These are phyloP conservation scores for Nemania sp. DNA, from an alignment of 2,329 filamentous ascomycete species.

Conservation along the genomic window DNA sequence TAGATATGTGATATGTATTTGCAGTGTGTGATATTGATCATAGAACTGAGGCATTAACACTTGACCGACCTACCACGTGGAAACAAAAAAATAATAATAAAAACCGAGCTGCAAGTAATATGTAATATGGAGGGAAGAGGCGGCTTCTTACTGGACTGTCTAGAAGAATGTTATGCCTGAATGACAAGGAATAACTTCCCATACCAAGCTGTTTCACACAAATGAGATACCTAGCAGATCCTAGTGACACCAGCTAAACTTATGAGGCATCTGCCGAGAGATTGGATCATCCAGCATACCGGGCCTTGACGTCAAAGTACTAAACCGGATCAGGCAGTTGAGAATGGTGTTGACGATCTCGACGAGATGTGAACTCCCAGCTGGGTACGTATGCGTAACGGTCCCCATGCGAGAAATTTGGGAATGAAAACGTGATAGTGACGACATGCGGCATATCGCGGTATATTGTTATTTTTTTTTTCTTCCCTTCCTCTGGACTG, in stretches of 20 bases:
- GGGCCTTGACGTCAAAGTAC: constrained; percentile 36
- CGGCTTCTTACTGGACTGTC: constrained; percentile 1
- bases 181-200: constrained; percentile 11
- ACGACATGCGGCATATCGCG: constrained; percentile 31
- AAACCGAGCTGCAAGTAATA: constrained; percentile 34
- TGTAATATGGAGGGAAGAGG: constrained; percentile 26
- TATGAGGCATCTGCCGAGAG: constrained; percentile 27
- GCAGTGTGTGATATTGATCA: constrained; percentile 10
- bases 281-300: constrained; percentile 29
- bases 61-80: constrained; percentile 36
- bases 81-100: neutral
- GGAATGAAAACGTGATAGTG: constrained; percentile 29
- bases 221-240: constrained; percentile 20
- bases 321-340: constrained; percentile 37
- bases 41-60: constrained; percentile 22
- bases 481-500: neutral
- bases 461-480: neutral
- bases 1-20: constrained; percentile 18
- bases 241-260: neutral
- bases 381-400: constrained; percentile 22
- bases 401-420: neutral
- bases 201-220: constrained; percentile 30
- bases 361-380: neutral
- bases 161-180: neutral
- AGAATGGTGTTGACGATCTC: constrained; percentile 26